These are phyloP conservation scores for Orobanche coerulescens DNA, from an alignment of 257 asterid species.

Conservation along the genomic window DNA sequence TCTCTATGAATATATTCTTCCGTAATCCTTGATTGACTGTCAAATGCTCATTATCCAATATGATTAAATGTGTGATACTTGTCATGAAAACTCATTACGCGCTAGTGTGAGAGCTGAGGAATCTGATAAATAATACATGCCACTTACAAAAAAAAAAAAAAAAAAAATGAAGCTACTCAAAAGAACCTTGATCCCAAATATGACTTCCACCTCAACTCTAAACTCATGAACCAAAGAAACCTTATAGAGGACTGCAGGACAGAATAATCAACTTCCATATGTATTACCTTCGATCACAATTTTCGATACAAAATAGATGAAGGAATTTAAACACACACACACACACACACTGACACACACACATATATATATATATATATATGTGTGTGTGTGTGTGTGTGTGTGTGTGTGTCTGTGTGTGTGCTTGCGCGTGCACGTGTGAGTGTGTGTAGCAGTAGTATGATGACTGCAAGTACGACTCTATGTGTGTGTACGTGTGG, in stretches of 20 bases:
- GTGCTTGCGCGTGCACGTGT: too few relatives aligned
- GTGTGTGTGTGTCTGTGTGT: background rate
- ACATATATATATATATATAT: background rate
- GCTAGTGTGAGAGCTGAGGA: background rate
- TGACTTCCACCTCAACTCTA: background rate
- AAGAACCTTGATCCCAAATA: background rate
- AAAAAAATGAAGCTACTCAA: conserved; percentile 12
- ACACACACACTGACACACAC: background rate
- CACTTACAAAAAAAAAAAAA: background rate
- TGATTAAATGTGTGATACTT: background rate
- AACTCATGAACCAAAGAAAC: conserved; percentile 2
- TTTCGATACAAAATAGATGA: background rate
- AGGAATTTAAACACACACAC: background rate
- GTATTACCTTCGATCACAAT: background rate
- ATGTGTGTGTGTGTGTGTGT: background rate
- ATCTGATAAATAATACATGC: background rate
- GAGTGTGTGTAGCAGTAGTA: too few relatives aligned
- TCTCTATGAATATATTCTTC: background rate
- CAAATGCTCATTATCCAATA: conserved; percentile 7
- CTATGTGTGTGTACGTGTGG: background rate
- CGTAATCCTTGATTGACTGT: background rate
- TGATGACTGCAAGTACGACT: too few relatives aligned
- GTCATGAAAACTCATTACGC: background rate
- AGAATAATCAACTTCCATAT: background rate
- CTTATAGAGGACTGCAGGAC: background rate